Evolutionary conservation across 2,329 filamentous ascomycete species (phyloP), one percentile per base, ranked within the genome.

Genomic region (Penicillium olsonii): DNA sequence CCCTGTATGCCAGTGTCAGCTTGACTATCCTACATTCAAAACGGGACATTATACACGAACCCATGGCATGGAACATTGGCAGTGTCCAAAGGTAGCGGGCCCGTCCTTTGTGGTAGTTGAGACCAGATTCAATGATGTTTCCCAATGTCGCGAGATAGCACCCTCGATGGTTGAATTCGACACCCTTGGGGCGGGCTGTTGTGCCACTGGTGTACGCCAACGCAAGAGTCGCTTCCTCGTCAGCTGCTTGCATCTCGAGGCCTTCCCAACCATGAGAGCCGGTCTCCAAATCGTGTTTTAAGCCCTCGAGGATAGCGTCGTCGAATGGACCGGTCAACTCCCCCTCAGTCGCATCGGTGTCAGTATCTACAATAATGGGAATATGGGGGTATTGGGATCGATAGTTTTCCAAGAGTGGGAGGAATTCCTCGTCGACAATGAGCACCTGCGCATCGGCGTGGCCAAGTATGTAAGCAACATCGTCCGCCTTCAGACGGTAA

Each of bases 131-230:
- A 50, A 97, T 83, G 0, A 97, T 77, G 68, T 97, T 97, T 10
- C 78, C 92, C 58, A 96, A 65, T 0, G 90, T 79, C 0, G 90
- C 92, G 11, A 99, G 78, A 66, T 97, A 99, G 7, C 84, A 84
- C 4, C 92, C 88, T 39, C 94, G 82, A 69, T 97, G 90, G 1
- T 90, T 96, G 66, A 88, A 96, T 47, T 95, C 85, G 3, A 96
- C 92, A 5, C 94, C 94, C 70, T 99, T 97, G 2, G 94, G 94
- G 24, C 82, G 79, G 0, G 92, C 91, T 0, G 94, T 97, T 1
- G 94, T 97, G 4, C 92, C 92, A 22, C 88, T 94, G 0, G 94
- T 99, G 69, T 97, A 97, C 1, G 92, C 90, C 47, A 99, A 84
- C 3, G 92, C 90, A 53, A 97, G 81, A 59, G 90, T 81, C 52